These are phyloP conservation scores for Cyberlindnera nakhonratchasimensis DNA, from an alignment of 805 yeast species.

Conservation along the genomic window DNA sequence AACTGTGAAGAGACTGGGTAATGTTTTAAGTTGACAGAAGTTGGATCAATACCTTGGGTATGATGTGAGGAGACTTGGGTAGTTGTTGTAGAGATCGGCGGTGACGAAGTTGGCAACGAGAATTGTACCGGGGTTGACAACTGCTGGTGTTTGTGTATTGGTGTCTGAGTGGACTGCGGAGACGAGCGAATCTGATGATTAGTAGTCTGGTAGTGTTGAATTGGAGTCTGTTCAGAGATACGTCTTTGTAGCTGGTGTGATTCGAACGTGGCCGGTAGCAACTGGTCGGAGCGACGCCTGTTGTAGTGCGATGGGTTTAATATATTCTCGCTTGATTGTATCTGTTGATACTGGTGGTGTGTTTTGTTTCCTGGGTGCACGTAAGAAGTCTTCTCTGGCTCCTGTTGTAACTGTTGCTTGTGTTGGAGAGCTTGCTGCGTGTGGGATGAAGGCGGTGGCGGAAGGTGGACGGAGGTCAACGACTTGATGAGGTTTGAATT, in stretches of 20 bases:
- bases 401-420: background rate
- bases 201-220: background rate
- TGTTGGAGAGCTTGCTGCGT: background rate
- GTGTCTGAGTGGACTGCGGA: constrained; percentile 1
- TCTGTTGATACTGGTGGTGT: background rate
- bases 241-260: background rate
- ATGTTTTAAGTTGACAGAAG: background rate
- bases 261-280: background rate
- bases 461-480: constrained; percentile 37
- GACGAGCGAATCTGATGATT: background rate
- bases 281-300: constrained; percentile 1
- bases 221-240: background rate
- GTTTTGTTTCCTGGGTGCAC: background rate
- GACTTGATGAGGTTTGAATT: constrained; percentile 35
- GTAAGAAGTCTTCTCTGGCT: background rate
- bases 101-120: constrained; percentile 9
- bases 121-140: constrained; percentile 9
- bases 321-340: background rate
- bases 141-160: constrained; percentile 1
- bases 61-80: background rate
- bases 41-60: background rate
- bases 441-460: constrained; percentile 35
- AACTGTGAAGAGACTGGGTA: constrained; percentile 1
- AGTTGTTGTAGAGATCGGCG: constrained; percentile 1
- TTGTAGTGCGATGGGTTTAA: background rate